Conservation (phyloP, 306 rosid species). For the Prunus mira region DNA sequence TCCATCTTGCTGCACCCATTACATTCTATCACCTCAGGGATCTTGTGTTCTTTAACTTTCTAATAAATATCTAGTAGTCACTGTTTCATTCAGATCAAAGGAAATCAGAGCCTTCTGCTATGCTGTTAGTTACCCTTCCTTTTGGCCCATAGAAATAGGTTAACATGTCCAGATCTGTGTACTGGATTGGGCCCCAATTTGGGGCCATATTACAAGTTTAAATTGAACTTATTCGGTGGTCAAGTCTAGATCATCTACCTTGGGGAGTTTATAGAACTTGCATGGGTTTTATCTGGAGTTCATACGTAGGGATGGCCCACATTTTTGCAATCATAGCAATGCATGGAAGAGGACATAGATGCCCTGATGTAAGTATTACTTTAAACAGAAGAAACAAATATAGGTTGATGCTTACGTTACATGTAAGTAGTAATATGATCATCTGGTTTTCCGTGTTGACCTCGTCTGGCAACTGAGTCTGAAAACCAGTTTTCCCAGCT, state of each 20-base stretch:
- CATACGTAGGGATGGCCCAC: background rate
- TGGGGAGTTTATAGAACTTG: background rate
- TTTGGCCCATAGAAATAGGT: background rate
- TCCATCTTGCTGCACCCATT: background rate
- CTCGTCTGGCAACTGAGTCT: background rate
- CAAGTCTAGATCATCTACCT: too few species aligned
- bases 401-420: background rate
- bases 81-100: too few species aligned
- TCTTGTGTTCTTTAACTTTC: background rate
- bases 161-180: background rate
- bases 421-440: background rate
- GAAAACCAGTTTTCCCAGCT: background rate
- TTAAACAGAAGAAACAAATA: too few species aligned
- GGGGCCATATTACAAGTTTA: too few species aligned
- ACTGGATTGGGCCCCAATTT: constrained; percentile 1
- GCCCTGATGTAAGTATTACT: background rate
- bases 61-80: background rate
- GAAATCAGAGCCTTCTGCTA: background rate
- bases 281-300: background rate
- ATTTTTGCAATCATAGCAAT: background rate
- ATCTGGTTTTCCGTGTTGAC: background rate
- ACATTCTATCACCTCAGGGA: background rate
- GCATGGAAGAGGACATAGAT: background rate
- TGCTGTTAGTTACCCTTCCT: background rate
- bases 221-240: too few species aligned